Percentiles rank a stretch among this genome's conserved stretches.
Evolutionary conservation across 805 yeast species (phyloP).

Genomic region (Candida methanosorbosa): DNA sequence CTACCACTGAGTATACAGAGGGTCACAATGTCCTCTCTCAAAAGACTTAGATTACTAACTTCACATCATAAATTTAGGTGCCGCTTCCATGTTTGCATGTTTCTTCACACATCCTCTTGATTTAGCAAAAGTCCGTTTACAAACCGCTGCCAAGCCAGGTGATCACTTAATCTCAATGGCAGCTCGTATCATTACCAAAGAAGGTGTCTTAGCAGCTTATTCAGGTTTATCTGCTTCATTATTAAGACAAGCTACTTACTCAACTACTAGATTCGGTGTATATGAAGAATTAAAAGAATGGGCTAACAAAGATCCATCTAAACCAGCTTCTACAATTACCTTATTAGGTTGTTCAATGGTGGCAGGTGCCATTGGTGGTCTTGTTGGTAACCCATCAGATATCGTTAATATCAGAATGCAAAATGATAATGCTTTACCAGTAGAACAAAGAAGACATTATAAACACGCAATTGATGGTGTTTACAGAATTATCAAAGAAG

Average conservation of each 20-base stretch:
- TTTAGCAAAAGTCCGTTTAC: constrained; percentile 79
- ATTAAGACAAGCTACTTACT: constrained; percentile 80
- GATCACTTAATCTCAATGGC: constrained; percentile 56
- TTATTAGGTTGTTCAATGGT: constrained; percentile 74
- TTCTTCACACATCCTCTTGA: constrained; percentile 75
- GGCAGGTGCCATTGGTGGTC: constrained; percentile 79
- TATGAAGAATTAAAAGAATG: constrained; percentile 66
- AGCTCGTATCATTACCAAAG: constrained; percentile 46
- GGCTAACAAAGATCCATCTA: constrained; percentile 29
- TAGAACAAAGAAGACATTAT: constrained; percentile 61
- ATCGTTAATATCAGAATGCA: constrained; percentile 88
- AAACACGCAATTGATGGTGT: constrained; percentile 75
- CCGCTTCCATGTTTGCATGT: constrained; percentile 61
- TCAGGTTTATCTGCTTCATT: constrained; percentile 78
- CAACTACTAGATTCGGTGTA: constrained; percentile 80
- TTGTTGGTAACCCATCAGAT: constrained; percentile 84
- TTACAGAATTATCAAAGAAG: constrained; percentile 46
- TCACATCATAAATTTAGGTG: constrained; percentile 27
- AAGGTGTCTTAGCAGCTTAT: constrained; percentile 65
- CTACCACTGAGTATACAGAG: too few species aligned
- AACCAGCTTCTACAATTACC: constrained; percentile 45
- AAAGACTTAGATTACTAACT: constrained; percentile 1
- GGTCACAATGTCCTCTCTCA: too few species aligned
- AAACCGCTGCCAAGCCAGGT: constrained; percentile 65
- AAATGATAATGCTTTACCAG: constrained; percentile 67